These are phyloP conservation scores for Fragilaria crotonensis DNA, from an alignment of 108 stramenopile species.

Conservation along the genomic window DNA sequence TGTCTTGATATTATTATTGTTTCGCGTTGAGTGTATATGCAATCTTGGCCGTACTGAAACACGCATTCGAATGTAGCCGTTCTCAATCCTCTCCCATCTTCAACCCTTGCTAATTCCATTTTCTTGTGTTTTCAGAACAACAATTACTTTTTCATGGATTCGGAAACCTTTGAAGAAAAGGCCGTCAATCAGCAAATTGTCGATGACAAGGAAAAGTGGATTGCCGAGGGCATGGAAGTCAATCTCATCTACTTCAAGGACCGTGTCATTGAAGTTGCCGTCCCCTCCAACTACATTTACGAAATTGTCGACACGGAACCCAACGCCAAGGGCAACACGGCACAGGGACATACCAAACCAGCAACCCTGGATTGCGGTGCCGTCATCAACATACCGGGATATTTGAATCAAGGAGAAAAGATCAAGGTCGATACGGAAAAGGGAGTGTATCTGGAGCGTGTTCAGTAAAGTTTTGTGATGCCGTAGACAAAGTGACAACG, in stretches of 20 bases:
- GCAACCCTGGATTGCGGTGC: constrained; percentile 68
- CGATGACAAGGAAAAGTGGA: constrained; percentile 71
- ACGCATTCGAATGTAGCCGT: too few relatives aligned
- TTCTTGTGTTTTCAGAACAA: too few relatives aligned
- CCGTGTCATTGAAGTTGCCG: constrained; percentile 76
- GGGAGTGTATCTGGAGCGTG: constrained; percentile 60
- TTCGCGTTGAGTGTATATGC: constrained; percentile 1
- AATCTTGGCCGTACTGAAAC: too few relatives aligned
- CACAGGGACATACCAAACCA: constrained; percentile 84
- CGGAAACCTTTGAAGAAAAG: constrained; percentile 86
- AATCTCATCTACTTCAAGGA: constrained; percentile 77
- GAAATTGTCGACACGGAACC: constrained; percentile 85
- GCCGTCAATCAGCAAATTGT: constrained; percentile 46
- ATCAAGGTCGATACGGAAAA: constrained; percentile 81
- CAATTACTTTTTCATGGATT: constrained; percentile 87
- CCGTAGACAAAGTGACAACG: too few relatives aligned
- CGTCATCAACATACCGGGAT: constrained; percentile 72
- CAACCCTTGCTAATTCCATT: neutral
- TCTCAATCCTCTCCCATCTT: too few relatives aligned
- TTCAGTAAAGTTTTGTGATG: too few relatives aligned
- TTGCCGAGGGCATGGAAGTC: constrained; percentile 79
- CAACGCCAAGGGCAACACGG: constrained; percentile 89
- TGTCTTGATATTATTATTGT: constrained; percentile 1
- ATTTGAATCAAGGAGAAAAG: constrained; percentile 55
- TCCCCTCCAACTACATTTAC: constrained; percentile 62